Evolutionary conservation across 805 yeast genomes (phyloP).

Genomic region (Candida khao-thaluensis): DNA sequence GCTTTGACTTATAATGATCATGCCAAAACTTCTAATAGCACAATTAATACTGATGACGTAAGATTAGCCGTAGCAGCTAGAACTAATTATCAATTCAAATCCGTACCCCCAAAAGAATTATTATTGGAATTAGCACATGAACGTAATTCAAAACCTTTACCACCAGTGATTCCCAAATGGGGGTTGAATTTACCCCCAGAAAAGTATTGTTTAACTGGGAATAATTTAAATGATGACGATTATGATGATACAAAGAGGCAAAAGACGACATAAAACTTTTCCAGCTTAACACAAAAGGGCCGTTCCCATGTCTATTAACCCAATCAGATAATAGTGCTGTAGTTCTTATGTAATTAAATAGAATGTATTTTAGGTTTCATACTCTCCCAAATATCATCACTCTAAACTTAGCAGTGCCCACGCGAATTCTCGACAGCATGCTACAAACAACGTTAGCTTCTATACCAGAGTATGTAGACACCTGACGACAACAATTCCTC

Average conservation of each 20-base stretch:
- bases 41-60: constrained; percentile 82
- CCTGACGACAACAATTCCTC: no score
- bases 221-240: constrained; percentile 62
- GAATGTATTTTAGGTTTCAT: background rate
- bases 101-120: constrained; percentile 89
- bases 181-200: constrained; percentile 97
- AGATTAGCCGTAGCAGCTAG: constrained; percentile 91
- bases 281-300: no score
- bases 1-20: constrained; percentile 89
- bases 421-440: constrained; percentile 21
- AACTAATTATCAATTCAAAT: constrained; percentile 94
- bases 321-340: no score
- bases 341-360: no score
- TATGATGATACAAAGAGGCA: constrained; percentile 21
- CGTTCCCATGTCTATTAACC: no score
- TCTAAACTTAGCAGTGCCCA: constrained; percentile 1
- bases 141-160: constrained; percentile 83
- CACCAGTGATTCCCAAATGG: constrained; percentile 87
- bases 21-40: constrained; percentile 50
- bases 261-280: constrained; percentile 17
- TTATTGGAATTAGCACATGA: constrained; percentile 89
- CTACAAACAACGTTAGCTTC: constrained; percentile 37
- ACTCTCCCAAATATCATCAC: background rate
- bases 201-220: constrained; percentile 88
- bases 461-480: constrained; percentile 31